Evolutionary conservation across 495 filamentous ascomycete genomes (phyloP), one percentile per base, ranked within the genome.

Genomic region (Xylaria grammica): DNA sequence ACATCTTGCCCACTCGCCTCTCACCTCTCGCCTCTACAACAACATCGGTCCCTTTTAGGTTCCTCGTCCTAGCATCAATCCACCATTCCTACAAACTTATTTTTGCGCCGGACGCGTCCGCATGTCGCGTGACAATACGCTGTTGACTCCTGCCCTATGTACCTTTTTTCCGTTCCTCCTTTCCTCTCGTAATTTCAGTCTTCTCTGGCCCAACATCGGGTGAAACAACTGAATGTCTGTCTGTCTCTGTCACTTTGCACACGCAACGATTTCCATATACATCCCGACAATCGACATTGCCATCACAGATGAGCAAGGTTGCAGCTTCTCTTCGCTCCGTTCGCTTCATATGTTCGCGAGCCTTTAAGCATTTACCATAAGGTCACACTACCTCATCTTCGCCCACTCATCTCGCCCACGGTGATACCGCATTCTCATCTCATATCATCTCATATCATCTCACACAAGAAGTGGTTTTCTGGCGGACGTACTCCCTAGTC

Each of bases 201-300:
- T 36, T 27, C 24, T 36, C 32, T 2, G 20, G 20, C 22, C 15
- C 50, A 40, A 27, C 36, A 44, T 15, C 24, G n/a, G 22, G 54
- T 27, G n/a, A 44, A 29, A 44, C 52, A 30, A 44, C 24, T 30
- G 38, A 27, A 57, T 42, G 54, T 30, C 54, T 44, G 34, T 19
- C 54, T 44, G 3, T 29, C 54, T 34, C 20, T 38, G 3, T 30
- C 17, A 45, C 3, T 15, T 30, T 36, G n/a, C 38, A 30, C 54
- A 13, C 24, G 4, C 38, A 3, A 1, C 34, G n/a, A 9, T 26
- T 44, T 45, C 17, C 38, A 40, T 27, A 11, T 13, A 38, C 34
- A 15, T 58, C 24, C 30, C 30, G 36, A 58, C 22, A 29, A n/a
- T 24, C 54, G 24, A 26, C 24, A 45, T 30, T 32, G 4, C 26